phyloP scores from a whole-genome alignment of 306 rosid species.

The Senna tora region DNA sequence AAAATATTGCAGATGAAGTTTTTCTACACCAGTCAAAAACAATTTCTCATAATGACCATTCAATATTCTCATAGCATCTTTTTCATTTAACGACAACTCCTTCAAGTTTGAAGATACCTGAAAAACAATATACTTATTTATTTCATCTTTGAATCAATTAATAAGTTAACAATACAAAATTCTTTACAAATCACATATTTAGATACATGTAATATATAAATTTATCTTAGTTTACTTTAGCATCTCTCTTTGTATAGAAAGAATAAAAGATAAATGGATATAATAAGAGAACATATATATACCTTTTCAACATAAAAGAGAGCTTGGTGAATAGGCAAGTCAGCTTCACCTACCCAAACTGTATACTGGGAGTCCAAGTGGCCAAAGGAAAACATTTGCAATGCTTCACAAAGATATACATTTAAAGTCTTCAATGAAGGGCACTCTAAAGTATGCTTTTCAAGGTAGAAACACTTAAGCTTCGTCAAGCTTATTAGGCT shows the following conservation, averaged over 20 bases:
- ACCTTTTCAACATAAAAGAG: neutral
- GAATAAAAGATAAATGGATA: neutral
- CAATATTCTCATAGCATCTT: neutral
- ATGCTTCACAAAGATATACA: neutral
- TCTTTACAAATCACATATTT: neutral
- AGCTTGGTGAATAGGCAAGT: neutral
- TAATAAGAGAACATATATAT: neutral
- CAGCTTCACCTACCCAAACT: neutral
- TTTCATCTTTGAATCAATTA: neutral
- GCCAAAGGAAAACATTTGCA: neutral
- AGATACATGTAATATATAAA: neutral
- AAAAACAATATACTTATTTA: neutral
- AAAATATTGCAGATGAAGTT: neutral
- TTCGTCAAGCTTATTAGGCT: accelerated
- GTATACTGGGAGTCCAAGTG: neutral
- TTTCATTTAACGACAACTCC: neutral
- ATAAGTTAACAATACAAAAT: neutral
- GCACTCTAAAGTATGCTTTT: neutral
- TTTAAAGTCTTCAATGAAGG: neutral
- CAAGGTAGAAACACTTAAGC: neutral
- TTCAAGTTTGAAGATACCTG: neutral
- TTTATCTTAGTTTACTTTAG: neutral
- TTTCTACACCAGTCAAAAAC: neutral
- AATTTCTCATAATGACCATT: neutral
- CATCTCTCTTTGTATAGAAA: neutral